Evolutionary conservation across 139 green algal species (phyloP).

Genomic region (Chlorella sp.): DNA sequence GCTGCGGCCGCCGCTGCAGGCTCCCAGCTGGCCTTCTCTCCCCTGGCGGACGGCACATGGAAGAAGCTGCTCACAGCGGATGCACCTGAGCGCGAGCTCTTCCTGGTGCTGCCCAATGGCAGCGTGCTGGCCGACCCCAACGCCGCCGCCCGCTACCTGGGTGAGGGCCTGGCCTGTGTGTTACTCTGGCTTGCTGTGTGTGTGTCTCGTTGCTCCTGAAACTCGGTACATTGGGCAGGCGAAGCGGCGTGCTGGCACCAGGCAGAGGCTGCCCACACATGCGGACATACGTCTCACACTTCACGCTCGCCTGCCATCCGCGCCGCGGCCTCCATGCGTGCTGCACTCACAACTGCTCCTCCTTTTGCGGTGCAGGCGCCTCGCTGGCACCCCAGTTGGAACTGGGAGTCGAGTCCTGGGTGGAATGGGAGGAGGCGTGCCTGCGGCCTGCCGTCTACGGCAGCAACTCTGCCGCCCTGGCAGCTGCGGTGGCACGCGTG

Average conservation of each 20-base stretch:
- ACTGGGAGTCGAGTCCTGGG: slow-evolving; percentile 53
- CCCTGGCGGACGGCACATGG: background rate
- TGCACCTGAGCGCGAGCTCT: slow-evolving; percentile 47
- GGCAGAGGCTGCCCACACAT: too few species aligned
- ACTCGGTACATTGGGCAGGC: too few species aligned
- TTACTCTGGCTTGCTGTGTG: background rate
- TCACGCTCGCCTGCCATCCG: background rate
- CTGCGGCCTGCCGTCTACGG: slow-evolving; percentile 59
- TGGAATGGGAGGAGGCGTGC: slow-evolving; percentile 68
- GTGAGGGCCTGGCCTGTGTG: slow-evolving; percentile 4
- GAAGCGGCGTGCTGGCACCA: too few species aligned
- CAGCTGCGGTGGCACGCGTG: slow-evolving; percentile 45
- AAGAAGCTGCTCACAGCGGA: slow-evolving; percentile 34
- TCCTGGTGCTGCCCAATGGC: slow-evolving; percentile 40
- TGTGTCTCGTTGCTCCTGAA: too few species aligned
- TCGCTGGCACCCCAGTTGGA: slow-evolving; percentile 9
- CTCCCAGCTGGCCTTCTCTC: slow-evolving; percentile 18
- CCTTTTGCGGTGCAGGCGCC: background rate
- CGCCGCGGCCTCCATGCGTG: background rate
- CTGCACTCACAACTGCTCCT: background rate
- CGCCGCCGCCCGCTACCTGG: slow-evolving; percentile 64
- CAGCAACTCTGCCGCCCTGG: slow-evolving; percentile 29
- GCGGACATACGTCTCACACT: too few species aligned
- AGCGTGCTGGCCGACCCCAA: slow-evolving; percentile 66
- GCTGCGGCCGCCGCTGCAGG: slow-evolving; percentile 48